phyloP scores from a whole-genome alignment of 352 stramenopile species.

The Peronosclerospora sorghi region DNA sequence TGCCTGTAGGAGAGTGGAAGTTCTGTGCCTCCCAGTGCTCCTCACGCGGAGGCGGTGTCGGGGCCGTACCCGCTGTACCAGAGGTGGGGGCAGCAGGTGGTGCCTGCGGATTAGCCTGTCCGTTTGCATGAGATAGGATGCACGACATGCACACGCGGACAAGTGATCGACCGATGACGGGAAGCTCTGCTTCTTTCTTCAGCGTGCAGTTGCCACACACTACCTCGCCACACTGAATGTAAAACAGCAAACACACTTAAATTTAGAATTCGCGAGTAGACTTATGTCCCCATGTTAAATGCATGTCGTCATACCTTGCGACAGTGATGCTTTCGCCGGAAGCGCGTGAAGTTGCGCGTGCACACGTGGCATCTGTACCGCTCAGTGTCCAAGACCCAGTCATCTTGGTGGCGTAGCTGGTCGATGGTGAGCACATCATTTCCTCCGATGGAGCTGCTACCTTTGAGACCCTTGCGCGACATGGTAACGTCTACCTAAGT shows the following conservation, averaged over 20 bases:
- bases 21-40: slow-evolving; percentile 68
- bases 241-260: neutral
- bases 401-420: slow-evolving; percentile 78
- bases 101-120: slow-evolving; percentile 61
- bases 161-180: slow-evolving; percentile 73
- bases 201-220: slow-evolving; percentile 82
- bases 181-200: slow-evolving; percentile 80
- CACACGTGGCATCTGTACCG: slow-evolving; percentile 82
- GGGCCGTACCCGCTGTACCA: slow-evolving; percentile 26
- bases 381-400: slow-evolving; percentile 84
- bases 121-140: slow-evolving; percentile 77
- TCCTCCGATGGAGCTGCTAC: slow-evolving; percentile 50
- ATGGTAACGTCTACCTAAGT: slow-evolving; percentile 24
- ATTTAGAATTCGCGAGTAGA: slow-evolving; percentile 1
- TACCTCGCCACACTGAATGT: slow-evolving; percentile 66
- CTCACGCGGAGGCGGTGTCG: slow-evolving; percentile 30
- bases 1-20: slow-evolving; percentile 71
- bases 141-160: slow-evolving; percentile 85
- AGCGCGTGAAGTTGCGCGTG: slow-evolving; percentile 82
- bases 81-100: slow-evolving; percentile 30
- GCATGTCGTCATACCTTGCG: slow-evolving; percentile 40
- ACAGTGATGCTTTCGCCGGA: slow-evolving; percentile 84
- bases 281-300: neutral
- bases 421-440: slow-evolving; percentile 85
- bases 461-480: slow-evolving; percentile 66